Evolutionary conservation across 169 alveolate species (phyloP), one percentile per base, ranked within the genome.

Genomic region (Neospora caninum): DNA sequence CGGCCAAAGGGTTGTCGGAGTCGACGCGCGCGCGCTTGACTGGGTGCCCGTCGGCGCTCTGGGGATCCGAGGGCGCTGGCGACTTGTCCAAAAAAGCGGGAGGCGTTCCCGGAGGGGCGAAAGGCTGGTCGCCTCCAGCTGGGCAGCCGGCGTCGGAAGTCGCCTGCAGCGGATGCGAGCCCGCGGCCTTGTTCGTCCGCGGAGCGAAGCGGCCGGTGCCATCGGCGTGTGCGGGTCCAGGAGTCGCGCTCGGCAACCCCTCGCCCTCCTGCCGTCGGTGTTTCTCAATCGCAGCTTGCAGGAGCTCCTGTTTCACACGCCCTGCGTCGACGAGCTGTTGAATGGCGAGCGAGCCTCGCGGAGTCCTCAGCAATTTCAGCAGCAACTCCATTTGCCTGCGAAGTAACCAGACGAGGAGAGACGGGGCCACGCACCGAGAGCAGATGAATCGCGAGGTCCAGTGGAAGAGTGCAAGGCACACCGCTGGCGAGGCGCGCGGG

Each of bases 331-430:
- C 64, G 41, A 82, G 67, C 64, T 82, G 69, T 67, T 82, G 89
- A 27, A 82, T 36, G 25, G 69, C 67, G 36, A 36, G 38, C 58
- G 41, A 36, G 13, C 89, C 89, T 38, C 64, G n/a, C 0, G 89
- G 89, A 38, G 64, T 43, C 67, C 10, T 42, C 89, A 82, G 89
- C 89, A 82, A 42, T 36, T 42, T 42, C 89, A 82, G 43, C 39
- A 82, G 89, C 34, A 82, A 67, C 41, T 82, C 89, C 89, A 42
- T 29, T 49, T 82, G 89, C 89, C 89, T 82, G 89, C 67, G 39
- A 31, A 73, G 84, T 69, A 69, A n/a, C 36, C 9, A n/a, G 58
- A 49, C 80, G 41, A 2, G 41, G 10, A 10, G 41, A 69, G 18
- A 20, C 80, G 34, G 29, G 31, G 38, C 80, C 10, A n/a, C 70